phyloP scores from a whole-genome alignment of 2,329 filamentous ascomycete genomes.

The Alternaria arborescens region DNA sequence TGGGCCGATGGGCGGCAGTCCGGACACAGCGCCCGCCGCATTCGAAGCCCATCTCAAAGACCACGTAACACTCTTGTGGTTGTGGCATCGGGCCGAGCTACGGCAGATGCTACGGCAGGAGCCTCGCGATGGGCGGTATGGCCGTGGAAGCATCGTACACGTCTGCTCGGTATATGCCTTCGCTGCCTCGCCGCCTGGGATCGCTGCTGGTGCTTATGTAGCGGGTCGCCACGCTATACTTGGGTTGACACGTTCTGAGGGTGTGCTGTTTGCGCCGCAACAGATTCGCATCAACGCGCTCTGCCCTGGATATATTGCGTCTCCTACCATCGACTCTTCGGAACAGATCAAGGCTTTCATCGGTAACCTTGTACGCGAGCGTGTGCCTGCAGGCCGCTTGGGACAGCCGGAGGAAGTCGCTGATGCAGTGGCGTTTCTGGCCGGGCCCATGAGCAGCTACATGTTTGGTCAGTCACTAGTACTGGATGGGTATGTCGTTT shows the following conservation, averaged over 20 bases:
- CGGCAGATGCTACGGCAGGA: slow-evolving; percentile 59
- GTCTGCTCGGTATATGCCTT: slow-evolving; percentile 60
- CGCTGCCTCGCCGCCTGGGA: slow-evolving; percentile 41
- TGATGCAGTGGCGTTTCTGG: slow-evolving; percentile 18
- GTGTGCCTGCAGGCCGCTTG: slow-evolving; percentile 15
- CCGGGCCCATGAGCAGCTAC: slow-evolving; percentile 19
- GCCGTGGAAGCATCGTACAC: slow-evolving; percentile 62
- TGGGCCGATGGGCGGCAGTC: slow-evolving; percentile 52
- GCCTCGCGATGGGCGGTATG: slow-evolving; percentile 14
- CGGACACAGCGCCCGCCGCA: slow-evolving; percentile 55
- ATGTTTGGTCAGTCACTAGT: slow-evolving; percentile 20
- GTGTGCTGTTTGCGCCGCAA: slow-evolving; percentile 57
- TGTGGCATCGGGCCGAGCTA: slow-evolving; percentile 62
- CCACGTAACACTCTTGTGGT: slow-evolving; percentile 63
- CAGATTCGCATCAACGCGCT: slow-evolving; percentile 66
- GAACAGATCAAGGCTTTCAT: slow-evolving; percentile 16
- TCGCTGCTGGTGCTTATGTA: slow-evolving; percentile 55
- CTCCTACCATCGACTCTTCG: slow-evolving; percentile 41
- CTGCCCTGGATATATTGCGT: slow-evolving; percentile 59
- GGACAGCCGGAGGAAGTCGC: slow-evolving; percentile 21
- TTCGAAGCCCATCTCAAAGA: slow-evolving; percentile 60
- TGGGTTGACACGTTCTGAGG: slow-evolving; percentile 62
- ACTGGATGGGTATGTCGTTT: slow-evolving; percentile 18
- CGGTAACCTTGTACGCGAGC: slow-evolving; percentile 15
- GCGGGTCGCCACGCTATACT: slow-evolving; percentile 61